These are phyloP conservation scores for Pseudogymnoascus sp. DNA, from an alignment of 2,329 filamentous ascomycete genomes.

Conservation along the genomic window DNA sequence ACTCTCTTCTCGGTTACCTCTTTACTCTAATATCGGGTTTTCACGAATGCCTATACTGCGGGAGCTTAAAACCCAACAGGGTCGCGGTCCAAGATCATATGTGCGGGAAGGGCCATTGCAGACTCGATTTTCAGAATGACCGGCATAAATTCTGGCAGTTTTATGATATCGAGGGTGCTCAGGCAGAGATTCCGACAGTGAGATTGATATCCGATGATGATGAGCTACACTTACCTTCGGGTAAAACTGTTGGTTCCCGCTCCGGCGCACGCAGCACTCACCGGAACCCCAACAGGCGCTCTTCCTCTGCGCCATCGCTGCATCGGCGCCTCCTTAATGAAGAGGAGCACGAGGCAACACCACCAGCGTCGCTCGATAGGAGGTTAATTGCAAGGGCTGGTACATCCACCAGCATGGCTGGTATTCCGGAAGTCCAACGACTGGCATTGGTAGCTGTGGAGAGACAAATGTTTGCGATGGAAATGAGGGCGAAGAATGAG, in stretches of 20 bases:
- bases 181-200: not conserved
- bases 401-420: constrained; percentile 20
- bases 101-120: constrained; percentile 40
- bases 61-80: constrained; percentile 34
- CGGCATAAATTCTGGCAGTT: constrained; percentile 36
- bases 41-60: constrained; percentile 43
- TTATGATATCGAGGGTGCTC: constrained; percentile 29
- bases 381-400: constrained; percentile 11
- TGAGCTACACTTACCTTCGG: constrained; percentile 31
- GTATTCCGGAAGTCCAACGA: constrained; percentile 21
- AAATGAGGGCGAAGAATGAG: constrained; percentile 20
- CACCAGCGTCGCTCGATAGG: not conserved
- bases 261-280: constrained; percentile 14
- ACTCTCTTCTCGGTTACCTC: constrained; percentile 40
- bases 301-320: not conserved
- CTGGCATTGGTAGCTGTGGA: constrained; percentile 21
- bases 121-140: constrained; percentile 30
- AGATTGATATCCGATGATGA: constrained; percentile 21
- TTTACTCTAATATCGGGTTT: constrained; percentile 41
- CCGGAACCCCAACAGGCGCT: constrained; percentile 5
- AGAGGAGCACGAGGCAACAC: not conserved
- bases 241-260: constrained; percentile 30
- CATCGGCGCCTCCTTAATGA: not conserved
- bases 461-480: constrained; percentile 20
- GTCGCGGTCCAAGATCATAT: constrained; percentile 44